These are phyloP conservation scores for Yamadazyma dendronema DNA, from an alignment of 1,139 yeast species.

Conservation along the genomic window DNA sequence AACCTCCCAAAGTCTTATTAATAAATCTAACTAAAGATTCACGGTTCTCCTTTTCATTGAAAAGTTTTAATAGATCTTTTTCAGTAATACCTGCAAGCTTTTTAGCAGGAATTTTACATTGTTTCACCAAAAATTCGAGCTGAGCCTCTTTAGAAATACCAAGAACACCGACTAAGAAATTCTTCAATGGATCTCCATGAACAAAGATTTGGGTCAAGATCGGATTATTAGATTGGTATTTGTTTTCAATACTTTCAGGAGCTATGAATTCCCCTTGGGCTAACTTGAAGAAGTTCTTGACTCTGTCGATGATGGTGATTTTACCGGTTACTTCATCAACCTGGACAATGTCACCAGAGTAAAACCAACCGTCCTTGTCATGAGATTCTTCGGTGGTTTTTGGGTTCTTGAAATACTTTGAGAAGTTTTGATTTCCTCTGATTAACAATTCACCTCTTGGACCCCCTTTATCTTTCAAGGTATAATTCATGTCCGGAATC, in stretches of 20 bases:
- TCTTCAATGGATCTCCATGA: slow-evolving; percentile 64
- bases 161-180: slow-evolving; percentile 59
- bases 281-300: slow-evolving; percentile 44
- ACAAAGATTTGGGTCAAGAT: slow-evolving; percentile 33
- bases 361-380: slow-evolving; percentile 55
- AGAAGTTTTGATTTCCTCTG: slow-evolving; percentile 40
- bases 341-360: slow-evolving; percentile 41
- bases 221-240: slow-evolving; percentile 34
- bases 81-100: slow-evolving; percentile 15
- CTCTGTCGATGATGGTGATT: slow-evolving; percentile 39
- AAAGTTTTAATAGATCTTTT: slow-evolving; percentile 24
- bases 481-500: slow-evolving; percentile 39
- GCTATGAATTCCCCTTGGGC: slow-evolving; percentile 47
- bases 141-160: slow-evolving; percentile 45
- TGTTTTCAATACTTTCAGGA: slow-evolving; percentile 43
- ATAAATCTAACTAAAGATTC: slow-evolving; percentile 26
- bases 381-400: slow-evolving; percentile 43
- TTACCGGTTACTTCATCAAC: slow-evolving; percentile 25
- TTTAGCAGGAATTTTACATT: slow-evolving; percentile 16
- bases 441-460: slow-evolving; percentile 43
- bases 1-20: slow-evolving; percentile 24
- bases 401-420: slow-evolving; percentile 36
- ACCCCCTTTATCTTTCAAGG: slow-evolving; percentile 28
- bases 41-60: slow-evolving; percentile 30
- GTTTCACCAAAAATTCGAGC: slow-evolving; percentile 17